Base-by-base conservation (phyloP, 257 asterid genomes). In the Buddleja alternifolia region DNA sequence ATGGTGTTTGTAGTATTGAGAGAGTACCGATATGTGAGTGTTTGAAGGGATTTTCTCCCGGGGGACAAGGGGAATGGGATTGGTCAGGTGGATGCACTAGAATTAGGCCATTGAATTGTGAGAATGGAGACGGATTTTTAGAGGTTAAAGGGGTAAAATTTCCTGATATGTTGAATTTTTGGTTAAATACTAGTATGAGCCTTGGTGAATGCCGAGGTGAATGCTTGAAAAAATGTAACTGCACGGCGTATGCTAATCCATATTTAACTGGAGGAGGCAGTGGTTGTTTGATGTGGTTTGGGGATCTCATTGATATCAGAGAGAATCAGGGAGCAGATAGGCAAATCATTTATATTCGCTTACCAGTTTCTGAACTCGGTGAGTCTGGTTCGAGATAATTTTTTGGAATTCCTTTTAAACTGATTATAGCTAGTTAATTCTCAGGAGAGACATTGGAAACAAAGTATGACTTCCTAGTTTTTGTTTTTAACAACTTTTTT, bases 231-330 rank as follows among this genome's bases (percentile, higher is more conserved):
- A 69, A 59, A 58, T 73, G 79, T 46, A 78, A 3, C 21, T 78
- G 83, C 71, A 42, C 54, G 0, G 83, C 83, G 0, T 74, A 39
- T 78, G 75, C 83, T 36, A 78, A 74, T 78, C 55, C 79, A 0
- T 52, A 59, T 40, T 8, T 78, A 6, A 45, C 46, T n/a, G 29
- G 60, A 45, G 79, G 69, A 70, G 73, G 74, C 10, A 60, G 25
- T 10, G 79, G 80, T 6, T 78, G 80, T 39, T 16, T 78, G 29
- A 11, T 78, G 64, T 78, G 82, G 81, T 61, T 59, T 46, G 81
- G 74, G 41, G 81, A 76, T 51, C 77, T 76, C 39, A 1, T 76
- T 4, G 77, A 76, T 39, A 40, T 3, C 44, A 76, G 67, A 71
- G 51, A 45, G 3, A 10, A 29, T 1, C 6, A 39, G 52, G 57